These are phyloP conservation scores for Mrakia hoshinonis DNA, from an alignment of 768 basidiomycete genomes.

Conservation along the genomic window DNA sequence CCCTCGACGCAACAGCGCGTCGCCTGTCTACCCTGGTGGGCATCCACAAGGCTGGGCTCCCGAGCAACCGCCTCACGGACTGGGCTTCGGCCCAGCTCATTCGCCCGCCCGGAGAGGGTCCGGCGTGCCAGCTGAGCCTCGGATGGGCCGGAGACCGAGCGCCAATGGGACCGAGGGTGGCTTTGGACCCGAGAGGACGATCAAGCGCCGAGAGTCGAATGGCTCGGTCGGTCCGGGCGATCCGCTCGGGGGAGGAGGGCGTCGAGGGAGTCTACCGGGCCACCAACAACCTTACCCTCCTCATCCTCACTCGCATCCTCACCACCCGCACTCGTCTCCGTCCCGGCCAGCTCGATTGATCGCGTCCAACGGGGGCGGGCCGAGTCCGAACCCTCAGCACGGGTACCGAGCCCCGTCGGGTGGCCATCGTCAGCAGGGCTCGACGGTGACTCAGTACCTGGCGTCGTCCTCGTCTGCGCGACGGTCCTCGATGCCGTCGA, in stretches of 20 bases:
- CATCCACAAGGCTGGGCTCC: not conserved
- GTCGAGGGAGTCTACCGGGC: slow-evolving; percentile 9
- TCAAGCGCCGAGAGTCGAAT: slow-evolving; percentile 11
- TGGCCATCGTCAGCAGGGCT: not conserved
- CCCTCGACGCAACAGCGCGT: not conserved
- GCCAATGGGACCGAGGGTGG: not conserved
- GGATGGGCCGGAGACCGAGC: not conserved
- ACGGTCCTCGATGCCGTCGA: not conserved
- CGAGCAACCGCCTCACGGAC: not conserved
- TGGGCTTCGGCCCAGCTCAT: not conserved
- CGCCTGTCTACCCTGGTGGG: not conserved
- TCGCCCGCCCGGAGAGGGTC: not conserved
- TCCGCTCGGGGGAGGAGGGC: not conserved
- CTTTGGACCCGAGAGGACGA: slow-evolving; percentile 16
- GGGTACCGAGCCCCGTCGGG: not conserved
- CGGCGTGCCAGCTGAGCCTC: not conserved
- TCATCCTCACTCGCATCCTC: slow-evolving; percentile 5
- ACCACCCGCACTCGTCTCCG: not conserved
- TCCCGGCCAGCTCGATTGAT: not conserved
- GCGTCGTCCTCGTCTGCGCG: not conserved
- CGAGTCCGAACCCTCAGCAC: not conserved
- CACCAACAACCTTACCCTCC: not conserved
- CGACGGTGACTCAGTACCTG: slow-evolving; percentile 1
- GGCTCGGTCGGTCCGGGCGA: not conserved
- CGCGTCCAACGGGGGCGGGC: not conserved